A percentile compares a stretch with the other conserved stretches of the same genome.
These are phyloP conservation scores for Zasmidium citrigriseum DNA, from an alignment of 2,329 filamentous ascomycete species.

Conservation along the genomic window DNA sequence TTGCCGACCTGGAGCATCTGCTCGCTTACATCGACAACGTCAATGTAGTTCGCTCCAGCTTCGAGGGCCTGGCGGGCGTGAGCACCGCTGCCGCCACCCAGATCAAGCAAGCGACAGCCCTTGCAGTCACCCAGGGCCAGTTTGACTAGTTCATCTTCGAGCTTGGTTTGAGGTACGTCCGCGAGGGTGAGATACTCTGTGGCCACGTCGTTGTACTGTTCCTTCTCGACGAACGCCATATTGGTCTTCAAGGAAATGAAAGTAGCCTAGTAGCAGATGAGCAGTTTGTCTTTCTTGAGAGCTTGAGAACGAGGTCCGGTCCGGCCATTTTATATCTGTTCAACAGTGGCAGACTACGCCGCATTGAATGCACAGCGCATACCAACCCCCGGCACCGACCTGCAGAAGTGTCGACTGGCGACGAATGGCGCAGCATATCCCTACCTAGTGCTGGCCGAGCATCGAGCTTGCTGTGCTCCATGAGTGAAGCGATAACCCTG, in stretches of 20 bases:
- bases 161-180: constrained; percentile 12
- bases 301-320: background rate
- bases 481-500: too few relatives aligned
- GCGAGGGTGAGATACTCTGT: constrained; percentile 7
- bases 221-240: background rate
- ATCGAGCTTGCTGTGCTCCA: too few relatives aligned
- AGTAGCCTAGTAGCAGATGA: background rate
- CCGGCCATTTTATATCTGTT: too few relatives aligned
- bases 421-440: background rate
- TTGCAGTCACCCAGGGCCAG: constrained; percentile 20
- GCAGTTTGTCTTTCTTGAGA: background rate
- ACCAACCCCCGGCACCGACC: background rate
- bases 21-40: constrained; percentile 18
- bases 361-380: constrained; percentile 67
- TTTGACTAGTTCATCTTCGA: constrained; percentile 14
- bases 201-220: constrained; percentile 17
- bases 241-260: background rate
- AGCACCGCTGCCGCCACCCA: constrained; percentile 22
- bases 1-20: constrained; percentile 18
- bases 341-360: constrained; percentile 70
- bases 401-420: background rate
- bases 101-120: constrained; percentile 11
- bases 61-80: constrained; percentile 18
- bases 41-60: constrained; percentile 16
- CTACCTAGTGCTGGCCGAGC: background rate